phyloP scores from a whole-genome alignment of 352 stramenopile genomes.

The Pythium biforme region DNA sequence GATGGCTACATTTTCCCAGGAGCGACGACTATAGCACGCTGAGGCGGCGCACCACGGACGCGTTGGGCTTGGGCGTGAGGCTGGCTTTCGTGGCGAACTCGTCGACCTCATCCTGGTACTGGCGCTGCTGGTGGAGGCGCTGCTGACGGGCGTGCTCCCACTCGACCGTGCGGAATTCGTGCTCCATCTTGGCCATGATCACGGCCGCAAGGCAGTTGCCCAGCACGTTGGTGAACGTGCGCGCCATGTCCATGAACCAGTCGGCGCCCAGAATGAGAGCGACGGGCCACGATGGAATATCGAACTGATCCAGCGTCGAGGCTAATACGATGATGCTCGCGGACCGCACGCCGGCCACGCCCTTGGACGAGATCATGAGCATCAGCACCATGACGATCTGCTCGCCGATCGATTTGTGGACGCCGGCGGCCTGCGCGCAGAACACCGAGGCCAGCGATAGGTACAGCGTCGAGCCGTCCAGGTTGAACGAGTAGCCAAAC shows the following conservation, averaged over 20 bases:
- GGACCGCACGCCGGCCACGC: constrained; percentile 7
- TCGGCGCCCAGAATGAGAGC: constrained; percentile 53
- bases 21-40: neutral
- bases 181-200: constrained; percentile 63
- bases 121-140: neutral
- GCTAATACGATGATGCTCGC: constrained; percentile 9
- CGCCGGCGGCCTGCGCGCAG: constrained; percentile 45
- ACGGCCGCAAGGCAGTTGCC: constrained; percentile 58
- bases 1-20: constrained; percentile 4
- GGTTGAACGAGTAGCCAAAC: constrained; percentile 69
- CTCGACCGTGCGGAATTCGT: constrained; percentile 50
- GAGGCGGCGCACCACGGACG: neutral
- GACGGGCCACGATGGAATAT: constrained; percentile 57
- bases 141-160: constrained; percentile 31
- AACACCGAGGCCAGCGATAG: constrained; percentile 48
- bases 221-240: constrained; percentile 54
- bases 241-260: constrained; percentile 65
- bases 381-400: constrained; percentile 51
- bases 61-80: constrained; percentile 2
- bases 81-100: neutral
- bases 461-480: constrained; percentile 56
- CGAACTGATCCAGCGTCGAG: constrained; percentile 30
- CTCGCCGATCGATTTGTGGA: constrained; percentile 50
- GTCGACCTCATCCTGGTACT: neutral
- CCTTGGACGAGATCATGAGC: constrained; percentile 19